Evolutionary conservation across 129 eudicot species (phyloP), one percentile per base, ranked within the genome.

Genomic region (Artemisia argyi): DNA sequence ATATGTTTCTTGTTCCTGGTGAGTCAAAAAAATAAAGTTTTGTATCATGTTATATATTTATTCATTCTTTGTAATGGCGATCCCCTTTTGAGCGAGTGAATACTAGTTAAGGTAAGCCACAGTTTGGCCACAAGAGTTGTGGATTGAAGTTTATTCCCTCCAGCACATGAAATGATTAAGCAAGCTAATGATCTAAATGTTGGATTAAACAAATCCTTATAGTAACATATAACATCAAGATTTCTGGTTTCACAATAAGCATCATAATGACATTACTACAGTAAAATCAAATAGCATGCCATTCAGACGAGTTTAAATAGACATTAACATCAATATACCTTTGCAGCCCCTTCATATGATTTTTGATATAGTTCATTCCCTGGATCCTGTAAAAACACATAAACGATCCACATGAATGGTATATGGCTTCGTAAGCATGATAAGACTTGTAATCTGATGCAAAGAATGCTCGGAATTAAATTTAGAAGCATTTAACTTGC

Each of bases 341-440:
- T 93, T 53, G 68, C 59, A 55, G 97, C 62, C 44, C 90, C 90
- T 83, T 93, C 91, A 66, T 85, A 68, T 28, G 98, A 93, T 78
- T 87, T 93, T 61, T 52, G 85, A 71, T 87, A 90, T 47, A 90
- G 95, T 1, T 87, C 93, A 70, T 93, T 90, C 18, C 65, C 51
- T 46, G 91, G 91, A 71, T 93, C 96, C 97, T 93, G 83, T 79
- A 83, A 53, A 11, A 57, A 58, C 30, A 61, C 24, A 30, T 59
- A n/a, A 35, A 3, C 56, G 16, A 9, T 16, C 30, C 44, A 4
- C 65, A 14, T 32, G 13, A 3, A 9, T 75, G 65, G 14, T 17
- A 39, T 39, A 39, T 1, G 44, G 44, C 7, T 39, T 39, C 2
- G 7, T 5, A 39, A 39, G 7, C 15, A 49, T 73, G 44, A 66